Conservation (phyloP, 1,284 basidiomycete species). For the Ganoderma leucocontextum region DNA sequence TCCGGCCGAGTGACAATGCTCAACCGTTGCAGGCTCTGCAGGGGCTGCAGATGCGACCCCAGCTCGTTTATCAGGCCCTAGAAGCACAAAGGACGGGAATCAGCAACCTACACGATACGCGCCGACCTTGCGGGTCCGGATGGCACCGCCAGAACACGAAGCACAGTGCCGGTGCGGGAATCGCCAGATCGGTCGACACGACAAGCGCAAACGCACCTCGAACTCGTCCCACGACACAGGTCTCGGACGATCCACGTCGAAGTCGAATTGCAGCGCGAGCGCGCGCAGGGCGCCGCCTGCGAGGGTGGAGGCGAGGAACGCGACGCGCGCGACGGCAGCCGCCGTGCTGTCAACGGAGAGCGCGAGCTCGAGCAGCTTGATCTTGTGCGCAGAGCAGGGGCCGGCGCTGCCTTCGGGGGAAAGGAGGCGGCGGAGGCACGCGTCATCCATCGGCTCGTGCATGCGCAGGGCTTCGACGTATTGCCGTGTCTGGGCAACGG, state of each 20-base stretch:
- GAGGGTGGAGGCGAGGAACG: constrained; percentile 25
- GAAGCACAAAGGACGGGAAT: constrained; percentile 11
- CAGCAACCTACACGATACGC: constrained; percentile 6
- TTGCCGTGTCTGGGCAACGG: constrained; percentile 12
- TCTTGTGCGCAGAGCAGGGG: neutral
- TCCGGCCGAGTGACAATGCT: constrained; percentile 36
- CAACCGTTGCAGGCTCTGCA: constrained; percentile 28
- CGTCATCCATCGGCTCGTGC: constrained; percentile 25
- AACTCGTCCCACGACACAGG: constrained; percentile 29
- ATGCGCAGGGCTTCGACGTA: constrained; percentile 23
- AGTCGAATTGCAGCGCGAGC: constrained; percentile 27
- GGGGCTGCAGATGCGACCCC: constrained; percentile 20
- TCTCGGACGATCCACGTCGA: constrained; percentile 15
- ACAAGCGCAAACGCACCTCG: constrained; percentile 23
- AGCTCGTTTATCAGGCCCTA: constrained; percentile 29
- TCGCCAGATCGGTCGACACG: neutral
- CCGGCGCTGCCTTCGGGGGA: neutral
- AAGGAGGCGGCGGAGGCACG: constrained; percentile 14
- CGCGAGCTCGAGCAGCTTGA: constrained; percentile 25
- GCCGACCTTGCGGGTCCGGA: neutral
- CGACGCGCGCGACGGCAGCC: constrained; percentile 22
- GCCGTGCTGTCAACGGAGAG: constrained; percentile 20
- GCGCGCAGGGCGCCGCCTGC: constrained; percentile 19
- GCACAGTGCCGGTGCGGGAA: constrained; percentile 11
- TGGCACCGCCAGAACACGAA: constrained; percentile 3